phyloP scores from a whole-genome alignment of 208 protist species.

The Jaenimonas drosophilae region DNA sequence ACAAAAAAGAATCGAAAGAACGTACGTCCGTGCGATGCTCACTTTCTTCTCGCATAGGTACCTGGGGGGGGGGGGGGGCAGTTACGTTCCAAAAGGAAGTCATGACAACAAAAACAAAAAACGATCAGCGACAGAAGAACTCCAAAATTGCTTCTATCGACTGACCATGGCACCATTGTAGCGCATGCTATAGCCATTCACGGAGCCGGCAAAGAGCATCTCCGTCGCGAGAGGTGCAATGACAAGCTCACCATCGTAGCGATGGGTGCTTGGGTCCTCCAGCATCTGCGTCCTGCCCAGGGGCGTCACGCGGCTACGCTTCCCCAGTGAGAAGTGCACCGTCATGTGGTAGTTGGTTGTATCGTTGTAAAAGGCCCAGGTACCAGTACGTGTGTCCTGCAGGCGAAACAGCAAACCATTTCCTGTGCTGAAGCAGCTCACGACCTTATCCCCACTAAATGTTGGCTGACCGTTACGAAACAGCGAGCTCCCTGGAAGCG shows the following conservation, averaged over 20 bases:
- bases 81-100: too few species aligned
- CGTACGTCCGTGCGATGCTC: too few species aligned
- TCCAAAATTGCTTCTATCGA: too few species aligned
- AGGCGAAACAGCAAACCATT: conserved; percentile 54
- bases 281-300: background rate
- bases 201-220: conserved; percentile 11
- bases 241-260: conserved; percentile 7
- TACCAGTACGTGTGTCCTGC: conserved; percentile 18
- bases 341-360: conserved; percentile 29
- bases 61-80: too few species aligned
- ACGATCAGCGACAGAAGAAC: too few species aligned
- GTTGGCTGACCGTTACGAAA: conserved; percentile 53
- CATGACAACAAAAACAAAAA: too few species aligned
- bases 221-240: conserved; percentile 10
- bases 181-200: conserved; percentile 14
- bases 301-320: background rate
- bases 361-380: conserved; percentile 64
- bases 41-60: too few species aligned
- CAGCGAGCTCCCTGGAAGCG: too few species aligned
- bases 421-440: conserved; percentile 45
- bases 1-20: too few species aligned
- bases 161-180: too few species aligned
- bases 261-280: background rate
- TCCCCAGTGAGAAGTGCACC: conserved; percentile 6
- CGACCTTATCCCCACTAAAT: conserved; percentile 30